phyloP scores from a whole-genome alignment of 306 rosid genomes.

The Sechiopsis laciniata region DNA sequence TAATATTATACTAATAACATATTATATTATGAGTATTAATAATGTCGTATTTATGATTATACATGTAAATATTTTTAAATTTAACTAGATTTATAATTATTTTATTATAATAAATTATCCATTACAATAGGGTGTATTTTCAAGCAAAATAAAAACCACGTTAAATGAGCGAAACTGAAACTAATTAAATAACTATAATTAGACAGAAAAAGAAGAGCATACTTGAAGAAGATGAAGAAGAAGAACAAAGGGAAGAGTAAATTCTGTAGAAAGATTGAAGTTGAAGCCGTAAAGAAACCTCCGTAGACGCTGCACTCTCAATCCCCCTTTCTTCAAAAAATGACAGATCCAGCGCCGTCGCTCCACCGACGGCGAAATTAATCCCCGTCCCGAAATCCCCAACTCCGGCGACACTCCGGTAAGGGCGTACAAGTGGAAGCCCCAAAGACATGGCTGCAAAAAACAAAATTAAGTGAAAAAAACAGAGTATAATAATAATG shows the following conservation, averaged over 20 bases:
- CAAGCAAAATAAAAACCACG: too few species aligned
- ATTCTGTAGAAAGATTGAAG: conserved; percentile 41
- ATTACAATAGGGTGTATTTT: too few species aligned
- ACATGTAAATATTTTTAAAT: too few species aligned
- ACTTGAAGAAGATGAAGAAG: conserved; percentile 29
- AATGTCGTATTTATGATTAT: too few species aligned
- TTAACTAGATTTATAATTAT: too few species aligned
- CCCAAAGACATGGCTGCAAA: conserved; percentile 42
- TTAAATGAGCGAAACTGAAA: too few species aligned
- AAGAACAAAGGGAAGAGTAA: conserved; percentile 34
- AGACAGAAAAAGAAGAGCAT: background rate
- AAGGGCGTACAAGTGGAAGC: conserved; percentile 40
- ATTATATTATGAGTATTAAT: too few species aligned
- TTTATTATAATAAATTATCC: too few species aligned
- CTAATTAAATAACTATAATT: too few species aligned
- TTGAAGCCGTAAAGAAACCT: conserved; percentile 32
- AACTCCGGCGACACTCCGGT: conserved; percentile 27
- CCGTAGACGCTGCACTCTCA: background rate
- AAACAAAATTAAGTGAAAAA: too few species aligned
- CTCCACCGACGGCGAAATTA: conserved; percentile 59
- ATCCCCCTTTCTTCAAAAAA: conserved; percentile 34
- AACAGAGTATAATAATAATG: too few species aligned
- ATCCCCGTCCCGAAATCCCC: conserved; percentile 24
- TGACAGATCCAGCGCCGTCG: conserved; percentile 39
- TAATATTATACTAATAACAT: too few species aligned